phyloP scores from a whole-genome alignment of 192 early-diverging fungal genomes.

The Umbelopsis sp. region DNA sequence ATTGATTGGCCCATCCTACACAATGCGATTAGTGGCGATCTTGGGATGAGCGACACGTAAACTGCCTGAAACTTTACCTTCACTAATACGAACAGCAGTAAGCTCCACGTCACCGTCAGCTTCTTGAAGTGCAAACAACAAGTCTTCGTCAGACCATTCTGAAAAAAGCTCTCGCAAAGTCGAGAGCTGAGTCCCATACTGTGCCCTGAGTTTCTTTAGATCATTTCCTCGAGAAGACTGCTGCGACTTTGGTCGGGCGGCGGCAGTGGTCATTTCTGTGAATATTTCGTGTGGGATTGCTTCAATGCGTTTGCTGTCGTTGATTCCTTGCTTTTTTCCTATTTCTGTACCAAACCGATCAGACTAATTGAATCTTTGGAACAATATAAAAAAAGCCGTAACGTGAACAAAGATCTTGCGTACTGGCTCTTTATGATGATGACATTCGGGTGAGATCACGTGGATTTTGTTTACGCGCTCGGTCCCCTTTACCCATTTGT shows the following conservation, averaged over 20 bases:
- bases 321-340: background rate
- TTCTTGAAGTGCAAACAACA: conserved; percentile 84
- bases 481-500: too few species aligned
- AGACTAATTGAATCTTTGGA: background rate
- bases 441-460: background rate
- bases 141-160: conserved; percentile 88
- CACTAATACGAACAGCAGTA: conserved; percentile 79
- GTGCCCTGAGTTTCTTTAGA: conserved; percentile 61
- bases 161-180: conserved; percentile 73
- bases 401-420: too few species aligned
- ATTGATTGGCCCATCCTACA: conserved; percentile 39
- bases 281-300: background rate
- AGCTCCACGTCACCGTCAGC: conserved; percentile 82
- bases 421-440: background rate
- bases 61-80: conserved; percentile 56
- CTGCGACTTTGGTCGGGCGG: conserved; percentile 18
- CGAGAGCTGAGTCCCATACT: conserved; percentile 63
- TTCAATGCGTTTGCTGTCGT: background rate
- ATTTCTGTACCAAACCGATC: conserved; percentile 7
- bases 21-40: background rate
- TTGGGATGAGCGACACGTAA: background rate
- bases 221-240: conserved; percentile 45
- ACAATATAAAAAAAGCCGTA: background rate
- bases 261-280: conserved; percentile 6
- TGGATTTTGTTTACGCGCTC: background rate